phyloP scores from a whole-genome alignment of 805 yeast genomes.

The Metschnikowia santaceciliae region DNA sequence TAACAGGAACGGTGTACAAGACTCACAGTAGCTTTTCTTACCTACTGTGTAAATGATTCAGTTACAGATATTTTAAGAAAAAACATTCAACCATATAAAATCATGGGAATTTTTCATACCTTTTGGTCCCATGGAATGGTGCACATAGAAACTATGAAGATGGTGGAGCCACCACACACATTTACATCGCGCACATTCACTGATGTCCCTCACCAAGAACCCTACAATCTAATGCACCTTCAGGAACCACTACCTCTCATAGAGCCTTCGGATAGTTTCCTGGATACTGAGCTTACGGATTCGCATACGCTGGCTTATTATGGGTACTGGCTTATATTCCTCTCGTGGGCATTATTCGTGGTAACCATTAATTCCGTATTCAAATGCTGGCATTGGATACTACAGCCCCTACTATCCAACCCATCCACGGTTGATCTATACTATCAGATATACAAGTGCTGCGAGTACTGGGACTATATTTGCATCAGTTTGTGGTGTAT shows the following conservation, averaged over 20 bases:
- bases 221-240: conserved; percentile 3
- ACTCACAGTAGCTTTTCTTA: not conserved
- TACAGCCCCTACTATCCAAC: conserved; percentile 23
- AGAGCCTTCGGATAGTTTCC: conserved; percentile 7
- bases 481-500: conserved; percentile 37
- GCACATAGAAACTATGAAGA: not conserved
- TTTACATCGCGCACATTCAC: not conserved
- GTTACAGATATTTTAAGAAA: not conserved
- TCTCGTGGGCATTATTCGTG: conserved; percentile 31
- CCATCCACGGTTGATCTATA: conserved; percentile 14
- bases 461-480: conserved; percentile 25
- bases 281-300: conserved; percentile 3
- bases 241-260: conserved; percentile 18
- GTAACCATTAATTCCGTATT: conserved; percentile 35
- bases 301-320: conserved; percentile 14
- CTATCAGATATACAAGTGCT: conserved; percentile 9
- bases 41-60: not conserved
- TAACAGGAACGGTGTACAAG: not conserved
- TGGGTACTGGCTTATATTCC: conserved; percentile 28
- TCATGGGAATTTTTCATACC: not conserved
- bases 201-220: not conserved
- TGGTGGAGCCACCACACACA: not conserved
- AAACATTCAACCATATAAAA: not conserved
- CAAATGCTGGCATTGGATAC: conserved; percentile 31
- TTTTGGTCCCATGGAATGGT: not conserved